phyloP scores from a whole-genome alignment of 768 basidiomycete genomes.

The Omphalotus guepiniiformis region DNA sequence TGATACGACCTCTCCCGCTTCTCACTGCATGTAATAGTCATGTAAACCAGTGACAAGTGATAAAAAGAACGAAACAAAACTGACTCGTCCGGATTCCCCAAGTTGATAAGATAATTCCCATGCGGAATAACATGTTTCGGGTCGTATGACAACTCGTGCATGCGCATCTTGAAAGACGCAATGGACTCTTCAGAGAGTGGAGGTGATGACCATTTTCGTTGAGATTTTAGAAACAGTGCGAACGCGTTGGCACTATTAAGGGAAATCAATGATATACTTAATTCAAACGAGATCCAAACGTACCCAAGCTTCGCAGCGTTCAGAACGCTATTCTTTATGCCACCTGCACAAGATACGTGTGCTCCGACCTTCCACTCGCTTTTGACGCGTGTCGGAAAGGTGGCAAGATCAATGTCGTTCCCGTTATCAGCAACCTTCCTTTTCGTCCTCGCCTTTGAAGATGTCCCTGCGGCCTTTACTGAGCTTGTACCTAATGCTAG shows the following conservation, averaged over 20 bases:
- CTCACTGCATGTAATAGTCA: slow-evolving; percentile 31
- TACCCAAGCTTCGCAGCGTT: slow-evolving; percentile 74
- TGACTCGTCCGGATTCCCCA: slow-evolving; percentile 74
- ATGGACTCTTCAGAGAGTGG: slow-evolving; percentile 51
- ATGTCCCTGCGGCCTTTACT: no score
- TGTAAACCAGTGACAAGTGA: background rate
- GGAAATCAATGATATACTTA: background rate
- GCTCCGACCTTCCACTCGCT: slow-evolving; percentile 73
- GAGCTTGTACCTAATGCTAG: no score
- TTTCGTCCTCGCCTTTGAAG: no score
- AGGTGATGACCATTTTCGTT: slow-evolving; percentile 74
- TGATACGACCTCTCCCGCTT: slow-evolving; percentile 70
- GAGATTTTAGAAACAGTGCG: slow-evolving; percentile 81
- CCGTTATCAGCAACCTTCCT: background rate
- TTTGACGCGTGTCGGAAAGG: slow-evolving; percentile 17
- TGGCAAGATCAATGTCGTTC: background rate
- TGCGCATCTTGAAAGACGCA: slow-evolving; percentile 51
- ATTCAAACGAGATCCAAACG: slow-evolving; percentile 10
- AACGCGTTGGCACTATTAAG: slow-evolving; percentile 71
- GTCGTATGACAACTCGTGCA: slow-evolving; percentile 60
- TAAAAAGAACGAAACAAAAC: slow-evolving; percentile 20
- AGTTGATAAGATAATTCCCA: slow-evolving; percentile 81
- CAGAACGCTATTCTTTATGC: slow-evolving; percentile 66
- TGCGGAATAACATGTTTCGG: slow-evolving; percentile 70
- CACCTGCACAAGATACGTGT: slow-evolving; percentile 79